A percentile compares a stretch with the other conserved stretches of the same genome.
Evolutionary conservation across 139 green algal genomes (phyloP).

Genomic region (Picochlorum costavermella): DNA sequence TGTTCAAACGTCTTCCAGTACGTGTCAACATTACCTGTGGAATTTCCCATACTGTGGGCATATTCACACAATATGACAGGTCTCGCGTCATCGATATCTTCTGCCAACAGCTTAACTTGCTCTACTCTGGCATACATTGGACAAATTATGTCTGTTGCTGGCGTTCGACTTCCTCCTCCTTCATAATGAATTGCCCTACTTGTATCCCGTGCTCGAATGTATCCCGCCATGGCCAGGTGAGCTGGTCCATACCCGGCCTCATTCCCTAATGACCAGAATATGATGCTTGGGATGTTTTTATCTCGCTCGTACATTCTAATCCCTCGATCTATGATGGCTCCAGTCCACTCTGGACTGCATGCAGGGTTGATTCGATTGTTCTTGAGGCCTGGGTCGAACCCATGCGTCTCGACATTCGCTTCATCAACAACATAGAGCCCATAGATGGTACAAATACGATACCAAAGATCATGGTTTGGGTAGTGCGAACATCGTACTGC

Average conservation of each 20-base stretch:
- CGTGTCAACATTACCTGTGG: constrained; percentile 77
- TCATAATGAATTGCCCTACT: constrained; percentile 48
- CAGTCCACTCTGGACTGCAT: constrained; percentile 51
- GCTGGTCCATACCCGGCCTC: constrained; percentile 76
- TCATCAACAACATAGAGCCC: constrained; percentile 95
- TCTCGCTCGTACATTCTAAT: constrained; percentile 76
- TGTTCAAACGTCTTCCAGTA: constrained; percentile 84
- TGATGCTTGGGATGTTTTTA: constrained; percentile 80
- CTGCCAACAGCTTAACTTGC: constrained; percentile 31
- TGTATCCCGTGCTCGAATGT: constrained; percentile 38
- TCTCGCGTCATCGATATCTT: constrained; percentile 30
- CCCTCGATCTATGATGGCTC: constrained; percentile 63
- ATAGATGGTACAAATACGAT: constrained; percentile 75
- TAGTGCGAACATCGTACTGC: constrained; percentile 91
- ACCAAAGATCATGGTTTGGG: constrained; percentile 84
- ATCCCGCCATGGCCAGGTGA: constrained; percentile 58
- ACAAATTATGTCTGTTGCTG: constrained; percentile 89
- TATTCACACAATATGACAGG: constrained; percentile 96
- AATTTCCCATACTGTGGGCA: constrained; percentile 95
- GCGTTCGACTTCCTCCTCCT: constrained; percentile 74
- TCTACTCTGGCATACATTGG: constrained; percentile 87
- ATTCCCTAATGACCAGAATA: constrained; percentile 94
- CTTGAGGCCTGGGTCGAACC: constrained; percentile 75
- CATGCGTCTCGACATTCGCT: constrained; percentile 96
- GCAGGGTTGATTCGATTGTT: constrained; percentile 64